Percentiles rank a stretch among this genome's conserved stretches.
Evolutionary conservation across 202 grass and related monocot species (phyloP).

Genomic region (Zoysia matrella): DNA sequence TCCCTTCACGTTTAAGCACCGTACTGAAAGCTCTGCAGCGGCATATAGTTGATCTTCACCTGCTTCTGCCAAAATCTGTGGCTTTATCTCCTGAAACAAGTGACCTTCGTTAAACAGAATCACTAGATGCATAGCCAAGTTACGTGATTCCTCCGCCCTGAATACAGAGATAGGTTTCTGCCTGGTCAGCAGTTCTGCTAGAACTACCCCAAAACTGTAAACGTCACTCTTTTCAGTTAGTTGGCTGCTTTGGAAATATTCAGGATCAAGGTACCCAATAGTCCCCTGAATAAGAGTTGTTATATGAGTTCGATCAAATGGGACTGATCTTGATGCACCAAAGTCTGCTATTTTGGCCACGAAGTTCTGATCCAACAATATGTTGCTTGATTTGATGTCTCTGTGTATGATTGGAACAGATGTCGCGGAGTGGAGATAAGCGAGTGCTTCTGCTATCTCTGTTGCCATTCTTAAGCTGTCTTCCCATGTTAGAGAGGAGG

Average conservation of each 20-base stretch:
- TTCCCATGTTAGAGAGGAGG: constrained; percentile 42
- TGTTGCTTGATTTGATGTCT: constrained; percentile 70
- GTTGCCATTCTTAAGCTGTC: constrained; percentile 45
- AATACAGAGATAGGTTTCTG: constrained; percentile 54
- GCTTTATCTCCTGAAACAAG: constrained; percentile 47
- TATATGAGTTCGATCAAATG: constrained; percentile 64
- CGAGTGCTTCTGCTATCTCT: constrained; percentile 51
- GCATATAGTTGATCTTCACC: constrained; percentile 45
- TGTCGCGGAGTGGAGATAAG: constrained; percentile 47
- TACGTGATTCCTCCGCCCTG: constrained; percentile 57
- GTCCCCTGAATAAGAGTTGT: constrained; percentile 72
- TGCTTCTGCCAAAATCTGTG: constrained; percentile 50
- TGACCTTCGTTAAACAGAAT: constrained; percentile 45
- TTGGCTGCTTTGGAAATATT: constrained; percentile 59
- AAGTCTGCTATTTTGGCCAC: constrained; percentile 69
- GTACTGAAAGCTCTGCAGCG: constrained; percentile 50
- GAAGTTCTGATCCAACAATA: constrained; percentile 62
- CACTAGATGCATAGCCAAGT: constrained; percentile 64
- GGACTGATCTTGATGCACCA: constrained; percentile 60
- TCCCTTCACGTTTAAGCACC: constrained; percentile 60
- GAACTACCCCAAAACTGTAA: constrained; percentile 71
- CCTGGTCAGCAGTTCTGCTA: constrained; percentile 57
- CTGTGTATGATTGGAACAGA: constrained; percentile 56
- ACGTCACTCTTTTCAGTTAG: constrained; percentile 67
- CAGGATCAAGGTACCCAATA: constrained; percentile 66